Evolutionary conservation across 2,329 filamentous ascomycete species (phyloP), one percentile per base, ranked within the genome.

Genomic region (Beauveria rudraprayagi): DNA sequence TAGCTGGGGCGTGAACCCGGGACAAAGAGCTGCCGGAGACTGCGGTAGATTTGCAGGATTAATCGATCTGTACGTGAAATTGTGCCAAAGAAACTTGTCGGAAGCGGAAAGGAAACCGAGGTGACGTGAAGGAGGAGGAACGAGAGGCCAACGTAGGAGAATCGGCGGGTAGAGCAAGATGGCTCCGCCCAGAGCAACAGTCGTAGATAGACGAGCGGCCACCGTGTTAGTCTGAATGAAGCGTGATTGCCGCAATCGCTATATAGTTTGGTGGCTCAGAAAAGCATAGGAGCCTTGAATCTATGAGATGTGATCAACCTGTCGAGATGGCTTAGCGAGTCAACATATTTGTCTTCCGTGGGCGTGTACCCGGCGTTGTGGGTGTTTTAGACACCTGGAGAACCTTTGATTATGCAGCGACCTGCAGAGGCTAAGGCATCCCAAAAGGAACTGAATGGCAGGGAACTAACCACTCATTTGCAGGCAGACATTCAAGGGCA

Each of bases 171-270:
- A 46, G 34, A 44, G 17, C 37, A 52, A 30, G 47, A 60, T 47
- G 57, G 48, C 57, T 60, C 57, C 57, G 57, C 57, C 57, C 48
- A 51, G 57, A 41, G 48, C 47, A 44, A n/a, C 40, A 53, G 57
- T 52, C 40, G 57, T 60, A 46, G 40, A 52, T 53, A 59, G 34
- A 53, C 53, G 57, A 46, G 40, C n/a, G 7, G 17, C 46, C 40
- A 44, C 40, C n/a, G 56, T 57, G 55, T 41, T 41, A 40, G 30
- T 51, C 14, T 51, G 14, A 26, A 47, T 51, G 22, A 43, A 40
- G 37, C 24, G 10, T 37, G 34, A 9, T 40, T 40, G 16, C 17
- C 17, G 41, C 37, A 44, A 50, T 16, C 56, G 2, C 37, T 59
- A 26, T 37, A 34, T 16, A 40, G 7, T 9, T n/a, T 30, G 47